Base-by-base conservation (phyloP, 2,329 filamentous ascomycete genomes). In the Thielaviopsis musarum region DNA sequence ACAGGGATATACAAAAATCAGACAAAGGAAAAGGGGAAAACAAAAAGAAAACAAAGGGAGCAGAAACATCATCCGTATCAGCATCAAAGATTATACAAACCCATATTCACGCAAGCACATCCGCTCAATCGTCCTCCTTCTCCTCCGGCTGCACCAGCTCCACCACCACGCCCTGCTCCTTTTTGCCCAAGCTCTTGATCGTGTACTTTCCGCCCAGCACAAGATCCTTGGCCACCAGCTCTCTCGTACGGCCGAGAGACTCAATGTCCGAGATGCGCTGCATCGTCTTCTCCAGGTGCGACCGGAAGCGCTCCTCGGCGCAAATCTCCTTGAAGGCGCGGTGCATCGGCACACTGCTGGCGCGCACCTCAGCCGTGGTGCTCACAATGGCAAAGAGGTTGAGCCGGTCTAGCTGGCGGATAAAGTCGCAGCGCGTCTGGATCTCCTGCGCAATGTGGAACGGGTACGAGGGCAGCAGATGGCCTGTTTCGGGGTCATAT, bases 301-400 rank as follows among this genome's bases (percentile, higher is more conserved):
- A 76, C 24, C 89, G 83, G 69, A 98, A 98, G 5, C 87, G 87
- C 3, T 82, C 78, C 65, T 85, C 72, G 2, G 74, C 70, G 68
- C 90, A 95, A 13, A 98, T 91, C 66, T 91, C 82, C 60, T 83
- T 80, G 71, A 98, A 95, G 0, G 93, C 93, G 55, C 83, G 83
- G 71, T 95, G 89, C 93, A 98, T 98, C 1, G 93, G 93, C 26
- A 98, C 91, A 1, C 85, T 91, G 70, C 94, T 91, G 1, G 93
- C 93, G 54, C 93, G 83, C 7, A 98, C 93, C 69, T 87, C 85
- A 17, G 91, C 89, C 49, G 80, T 79, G 61, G 84, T 88, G 62
- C 94, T 91, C 4, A 62, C 61, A 66, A 98, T 97, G 63, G 88
- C 93, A 72, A 97, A 96, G 61, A 98, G 81, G 69, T 97, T 97